These are phyloP conservation scores for Peronospora tabacina DNA, from an alignment of 352 stramenopile genomes.

Conservation along the genomic window DNA sequence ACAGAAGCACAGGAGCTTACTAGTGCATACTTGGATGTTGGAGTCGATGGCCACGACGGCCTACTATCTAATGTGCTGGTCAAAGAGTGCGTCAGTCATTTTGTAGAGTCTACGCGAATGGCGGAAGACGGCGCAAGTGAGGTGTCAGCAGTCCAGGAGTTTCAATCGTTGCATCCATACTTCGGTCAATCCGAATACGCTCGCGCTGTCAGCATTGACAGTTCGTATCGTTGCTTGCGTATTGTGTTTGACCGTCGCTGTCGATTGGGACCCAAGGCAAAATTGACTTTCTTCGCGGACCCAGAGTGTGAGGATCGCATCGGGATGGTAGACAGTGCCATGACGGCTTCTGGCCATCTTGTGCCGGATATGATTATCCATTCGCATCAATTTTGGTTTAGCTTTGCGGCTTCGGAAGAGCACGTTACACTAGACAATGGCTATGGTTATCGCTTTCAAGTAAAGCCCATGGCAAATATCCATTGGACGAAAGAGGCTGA, in stretches of 20 bases:
- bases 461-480: conserved; percentile 70
- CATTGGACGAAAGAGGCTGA: conserved; percentile 74
- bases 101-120: conserved; percentile 72
- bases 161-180: conserved; percentile 81
- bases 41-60: conserved; percentile 50
- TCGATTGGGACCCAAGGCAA: conserved; percentile 57
- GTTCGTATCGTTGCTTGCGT: conserved; percentile 50
- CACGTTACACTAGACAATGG: conserved; percentile 47
- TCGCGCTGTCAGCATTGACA: conserved; percentile 44
- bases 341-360: conserved; percentile 30
- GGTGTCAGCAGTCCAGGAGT: conserved; percentile 34
- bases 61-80: conserved; percentile 68
- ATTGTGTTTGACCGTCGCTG: conserved; percentile 80
- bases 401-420: conserved; percentile 63
- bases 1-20: conserved; percentile 54
- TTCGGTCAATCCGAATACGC: conserved; percentile 77
- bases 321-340: conserved; percentile 38
- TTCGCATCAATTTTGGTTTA: conserved; percentile 78
- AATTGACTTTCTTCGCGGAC: conserved; percentile 67
- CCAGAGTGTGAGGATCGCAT: conserved; percentile 55
- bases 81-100: conserved; percentile 80
- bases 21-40: conserved; percentile 37
- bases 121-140: conserved; percentile 41
- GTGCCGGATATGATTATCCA: conserved; percentile 66
- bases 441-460: conserved; percentile 81